Evolutionary conservation across 768 basidiomycete genomes (phyloP), one percentile per base, ranked within the genome.

Genomic region (Cyclocybe cylindracea): DNA sequence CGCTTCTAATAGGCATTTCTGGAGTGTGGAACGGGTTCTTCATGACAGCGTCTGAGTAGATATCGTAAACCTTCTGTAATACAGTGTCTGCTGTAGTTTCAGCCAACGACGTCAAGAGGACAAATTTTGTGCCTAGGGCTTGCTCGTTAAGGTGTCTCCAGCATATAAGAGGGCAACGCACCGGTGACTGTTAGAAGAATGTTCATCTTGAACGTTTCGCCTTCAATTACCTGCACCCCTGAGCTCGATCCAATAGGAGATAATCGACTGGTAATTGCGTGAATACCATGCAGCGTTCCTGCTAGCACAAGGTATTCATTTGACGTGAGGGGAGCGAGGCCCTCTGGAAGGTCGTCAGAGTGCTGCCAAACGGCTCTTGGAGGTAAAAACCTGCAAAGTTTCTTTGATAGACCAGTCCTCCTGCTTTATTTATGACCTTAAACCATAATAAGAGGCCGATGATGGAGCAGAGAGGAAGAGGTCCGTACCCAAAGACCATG

Each of bases 1-100:
- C 91, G 39, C 79, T 93, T 42, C 97, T 84, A 58, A 98, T 94
- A 2, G 97, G 97, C 96, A 98, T 99, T 68, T 98, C 97, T n/a
- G 90, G 91, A 5, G 94, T 96, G 69, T 98, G 94, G 70, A 99
- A 99, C 1, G 97, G 97, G 64, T 98, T 98, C 77, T 98, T 98
- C 92, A 98, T 96, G 48, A 94, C 94, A 1, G 90, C 85, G 64
- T 98, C 97, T 0, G 95, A 81, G 67, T 98, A 99, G 14, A 82
- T 84, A 67, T 98, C 94, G 69, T 98, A 98, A 42, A 94, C 86
- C 66, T 86, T 91, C 61, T 88, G 86, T 37, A 99, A 74, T 16
- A 88, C 75, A 3, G 80, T 61, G 45, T 82, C 92, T 33, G 89
- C 84, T 1, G 80, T 80, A 7, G 82, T 73, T 60, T 93, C 91